phyloP scores from a whole-genome alignment of 2,329 filamentous ascomycete species.

The Aspergillus thermomutatus region DNA sequence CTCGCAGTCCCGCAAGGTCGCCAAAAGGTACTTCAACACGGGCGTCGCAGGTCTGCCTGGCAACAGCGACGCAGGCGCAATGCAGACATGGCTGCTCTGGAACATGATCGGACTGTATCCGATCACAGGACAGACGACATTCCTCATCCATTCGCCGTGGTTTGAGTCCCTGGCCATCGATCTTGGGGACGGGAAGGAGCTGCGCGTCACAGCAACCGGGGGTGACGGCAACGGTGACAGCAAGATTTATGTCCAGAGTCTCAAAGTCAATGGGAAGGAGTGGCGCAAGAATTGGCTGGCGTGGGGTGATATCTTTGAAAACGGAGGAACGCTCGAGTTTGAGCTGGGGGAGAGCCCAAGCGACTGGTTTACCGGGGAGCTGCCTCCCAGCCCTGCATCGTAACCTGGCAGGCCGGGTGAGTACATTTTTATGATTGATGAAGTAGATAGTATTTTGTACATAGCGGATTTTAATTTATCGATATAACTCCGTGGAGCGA shows the following conservation, averaged over 20 bases:
- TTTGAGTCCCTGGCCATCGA: conserved; percentile 58
- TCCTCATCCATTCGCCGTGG: conserved; percentile 64
- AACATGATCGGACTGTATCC: conserved; percentile 67
- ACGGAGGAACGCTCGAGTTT: conserved; percentile 63
- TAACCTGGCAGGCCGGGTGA: conserved; percentile 3
- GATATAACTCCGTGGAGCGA: too few species aligned
- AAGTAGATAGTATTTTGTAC: background rate
- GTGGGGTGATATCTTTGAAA: conserved; percentile 64
- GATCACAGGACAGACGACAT: conserved; percentile 65
- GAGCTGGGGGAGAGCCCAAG: conserved; percentile 53
- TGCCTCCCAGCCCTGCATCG: conserved; percentile 59
- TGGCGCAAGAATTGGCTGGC: conserved; percentile 65
- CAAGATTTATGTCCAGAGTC: conserved; percentile 60
- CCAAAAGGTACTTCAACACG: conserved; percentile 58
- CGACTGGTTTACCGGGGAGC: conserved; percentile 58
- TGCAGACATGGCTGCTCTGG: conserved; percentile 69
- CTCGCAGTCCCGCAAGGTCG: conserved; percentile 55
- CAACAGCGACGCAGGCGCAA: conserved; percentile 68
- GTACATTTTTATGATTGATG: background rate
- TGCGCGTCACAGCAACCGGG: conserved; percentile 55
- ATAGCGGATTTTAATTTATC: background rate
- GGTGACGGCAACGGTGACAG: conserved; percentile 43
- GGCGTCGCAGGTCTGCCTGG: conserved; percentile 60
- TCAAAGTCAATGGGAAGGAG: conserved; percentile 60
- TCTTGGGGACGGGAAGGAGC: conserved; percentile 52